phyloP scores from a whole-genome alignment of 441 rosid genomes.

The Adansonia gregorii region DNA sequence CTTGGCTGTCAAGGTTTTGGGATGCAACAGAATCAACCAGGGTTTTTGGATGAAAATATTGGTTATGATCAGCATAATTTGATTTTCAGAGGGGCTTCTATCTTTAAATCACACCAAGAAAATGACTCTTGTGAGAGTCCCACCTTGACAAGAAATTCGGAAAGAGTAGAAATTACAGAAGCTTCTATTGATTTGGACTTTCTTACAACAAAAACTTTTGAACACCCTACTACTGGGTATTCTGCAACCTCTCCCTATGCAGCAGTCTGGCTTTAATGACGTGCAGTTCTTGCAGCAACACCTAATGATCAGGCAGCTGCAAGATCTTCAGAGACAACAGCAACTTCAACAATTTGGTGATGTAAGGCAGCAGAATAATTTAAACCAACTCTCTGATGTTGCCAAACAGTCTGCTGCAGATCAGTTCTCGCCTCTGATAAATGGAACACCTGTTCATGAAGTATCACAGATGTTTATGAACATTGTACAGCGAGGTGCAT shows the following conservation, averaged over 20 bases:
- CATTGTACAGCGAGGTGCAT: too few species aligned
- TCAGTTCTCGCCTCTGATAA: too few species aligned
- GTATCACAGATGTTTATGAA: too few species aligned
- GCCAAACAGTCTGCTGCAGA: constrained; percentile 34
- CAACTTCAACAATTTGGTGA: constrained; percentile 26
- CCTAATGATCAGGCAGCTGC: constrained; percentile 66
- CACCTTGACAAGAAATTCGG: too few species aligned
- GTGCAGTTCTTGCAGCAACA: constrained; percentile 78
- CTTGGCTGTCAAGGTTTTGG: too few species aligned
- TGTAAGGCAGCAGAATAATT: constrained; percentile 51
- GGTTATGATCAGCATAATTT: too few species aligned
- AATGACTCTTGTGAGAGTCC: too few species aligned
- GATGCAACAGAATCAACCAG: too few species aligned
- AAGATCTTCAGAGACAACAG: constrained; percentile 71
- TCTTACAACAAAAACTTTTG: constrained; percentile 65
- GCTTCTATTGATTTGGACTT: constrained; percentile 71
- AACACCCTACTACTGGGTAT: constrained; percentile 35
- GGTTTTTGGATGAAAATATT: too few species aligned
- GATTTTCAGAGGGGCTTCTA: too few species aligned
- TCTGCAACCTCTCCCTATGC: constrained; percentile 59
- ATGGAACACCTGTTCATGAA: too few species aligned
- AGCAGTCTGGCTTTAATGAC: constrained; percentile 67
- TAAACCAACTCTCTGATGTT: constrained; percentile 51
- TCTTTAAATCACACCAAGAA: too few species aligned
- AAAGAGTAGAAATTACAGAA: constrained; percentile 34